Evolutionary conservation across 306 rosid species (phyloP).

Genomic region (Biancaea sappan): DNA sequence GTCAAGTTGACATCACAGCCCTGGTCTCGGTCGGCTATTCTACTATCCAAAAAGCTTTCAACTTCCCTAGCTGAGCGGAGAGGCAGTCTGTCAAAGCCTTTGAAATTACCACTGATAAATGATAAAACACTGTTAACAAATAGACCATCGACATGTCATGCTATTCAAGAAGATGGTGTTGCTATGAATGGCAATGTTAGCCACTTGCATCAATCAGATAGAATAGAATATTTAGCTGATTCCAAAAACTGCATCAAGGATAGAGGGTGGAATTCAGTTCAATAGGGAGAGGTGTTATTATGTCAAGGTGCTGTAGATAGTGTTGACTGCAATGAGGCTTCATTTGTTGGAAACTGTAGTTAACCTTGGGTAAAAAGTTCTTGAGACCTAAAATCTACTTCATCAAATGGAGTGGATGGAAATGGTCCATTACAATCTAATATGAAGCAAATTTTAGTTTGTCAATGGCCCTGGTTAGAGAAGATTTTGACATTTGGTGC

Average conservation of each 20-base stretch:
- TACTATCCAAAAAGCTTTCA: slow-evolving; percentile 59
- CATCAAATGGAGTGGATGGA: slow-evolving; percentile 44
- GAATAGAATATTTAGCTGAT: slow-evolving; percentile 38
- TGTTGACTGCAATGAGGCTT: slow-evolving; percentile 34
- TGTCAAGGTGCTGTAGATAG: slow-evolving; percentile 28
- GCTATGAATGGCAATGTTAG: slow-evolving; percentile 37
- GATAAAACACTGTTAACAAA: slow-evolving; percentile 47
- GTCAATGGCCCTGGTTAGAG: slow-evolving; percentile 83
- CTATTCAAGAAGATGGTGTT: slow-evolving; percentile 42
- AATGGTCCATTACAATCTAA: slow-evolving; percentile 37
- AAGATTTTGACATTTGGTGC: slow-evolving; percentile 54
- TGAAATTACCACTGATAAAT: slow-evolving; percentile 66
- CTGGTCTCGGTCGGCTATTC: slow-evolving; percentile 47
- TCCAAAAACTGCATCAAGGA: slow-evolving; percentile 38
- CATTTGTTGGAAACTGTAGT: slow-evolving; percentile 37
- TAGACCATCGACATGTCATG: slow-evolving; percentile 43
- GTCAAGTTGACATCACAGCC: slow-evolving; percentile 47
- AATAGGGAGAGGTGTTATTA: slow-evolving; percentile 28
- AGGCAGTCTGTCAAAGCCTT: slow-evolving; percentile 77
- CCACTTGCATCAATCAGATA: slow-evolving; percentile 38
- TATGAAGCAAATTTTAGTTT: slow-evolving; percentile 49
- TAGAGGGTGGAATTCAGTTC: slow-evolving; percentile 45
- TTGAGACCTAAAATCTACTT: slow-evolving; percentile 37
- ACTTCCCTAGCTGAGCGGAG: slow-evolving; percentile 91
- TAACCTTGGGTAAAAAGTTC: slow-evolving; percentile 36